These are phyloP conservation scores for Magnaporthiopsis incrustans DNA, from an alignment of 2,329 filamentous ascomycete genomes.

Conservation along the genomic window DNA sequence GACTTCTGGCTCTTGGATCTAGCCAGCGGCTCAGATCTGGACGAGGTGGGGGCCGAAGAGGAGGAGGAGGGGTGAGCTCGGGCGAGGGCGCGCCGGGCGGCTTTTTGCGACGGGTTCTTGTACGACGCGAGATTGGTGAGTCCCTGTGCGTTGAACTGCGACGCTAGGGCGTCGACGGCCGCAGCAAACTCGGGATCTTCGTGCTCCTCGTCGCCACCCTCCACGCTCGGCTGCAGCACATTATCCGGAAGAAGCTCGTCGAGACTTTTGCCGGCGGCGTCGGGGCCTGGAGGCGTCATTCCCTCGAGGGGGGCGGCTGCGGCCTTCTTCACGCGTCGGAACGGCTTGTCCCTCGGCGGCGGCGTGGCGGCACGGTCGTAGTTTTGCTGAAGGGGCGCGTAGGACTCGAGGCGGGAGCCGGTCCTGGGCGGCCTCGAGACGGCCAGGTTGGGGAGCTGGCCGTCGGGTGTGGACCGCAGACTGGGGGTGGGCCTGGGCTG, in stretches of 20 bases:
- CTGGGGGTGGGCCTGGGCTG: too few species aligned
- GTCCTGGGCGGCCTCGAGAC: constrained; percentile 13
- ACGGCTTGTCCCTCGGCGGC: constrained; percentile 9
- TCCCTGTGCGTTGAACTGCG: constrained; percentile 35
- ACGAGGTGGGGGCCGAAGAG: too few species aligned
- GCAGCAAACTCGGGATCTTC: constrained; percentile 19
- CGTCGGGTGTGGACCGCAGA: background rate
- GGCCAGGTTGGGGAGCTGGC: background rate
- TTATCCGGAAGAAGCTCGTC: background rate
- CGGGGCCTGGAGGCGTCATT: background rate
- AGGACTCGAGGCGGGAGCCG: constrained; percentile 26
- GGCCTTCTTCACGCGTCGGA: too few species aligned
- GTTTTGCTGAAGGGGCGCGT: constrained; percentile 42
- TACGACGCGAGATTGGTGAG: constrained; percentile 48
- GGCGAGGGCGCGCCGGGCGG: constrained; percentile 37
- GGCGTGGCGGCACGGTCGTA: constrained; percentile 35
- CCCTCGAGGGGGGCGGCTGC: background rate
- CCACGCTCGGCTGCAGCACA: too few species aligned
- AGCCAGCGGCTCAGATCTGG: background rate
- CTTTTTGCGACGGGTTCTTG: constrained; percentile 44
- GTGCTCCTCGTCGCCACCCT: constrained; percentile 9
- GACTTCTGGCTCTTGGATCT: background rate
- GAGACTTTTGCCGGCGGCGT: background rate
- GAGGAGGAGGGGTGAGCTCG: background rate
- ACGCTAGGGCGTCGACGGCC: constrained; percentile 21